Evolutionary conservation across 164 flowering plant species (phyloP).

Genomic region (Euptelea pleiosperma): DNA sequence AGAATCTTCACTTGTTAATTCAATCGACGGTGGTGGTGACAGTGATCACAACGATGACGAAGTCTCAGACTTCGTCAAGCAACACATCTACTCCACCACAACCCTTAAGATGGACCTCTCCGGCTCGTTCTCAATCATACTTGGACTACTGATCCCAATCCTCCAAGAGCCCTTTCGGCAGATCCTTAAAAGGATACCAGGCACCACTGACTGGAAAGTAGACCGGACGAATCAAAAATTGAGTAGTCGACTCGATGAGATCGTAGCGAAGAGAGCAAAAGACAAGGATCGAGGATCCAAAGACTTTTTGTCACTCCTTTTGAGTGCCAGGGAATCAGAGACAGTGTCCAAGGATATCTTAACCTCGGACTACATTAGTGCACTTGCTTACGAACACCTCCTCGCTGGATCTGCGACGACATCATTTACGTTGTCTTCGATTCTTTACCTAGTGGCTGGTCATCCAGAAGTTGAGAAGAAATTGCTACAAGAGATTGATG

Average conservation of each 20-base stretch:
- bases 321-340: conserved; percentile 64
- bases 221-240: conserved; percentile 52
- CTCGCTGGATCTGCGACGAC: conserved; percentile 95
- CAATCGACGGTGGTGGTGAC: conserved; percentile 1
- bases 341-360: conserved; percentile 44
- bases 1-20: conserved; percentile 17
- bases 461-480: conserved; percentile 83
- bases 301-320: conserved; percentile 71
- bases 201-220: conserved; percentile 75
- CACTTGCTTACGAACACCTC: conserved; percentile 83
- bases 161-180: conserved; percentile 81
- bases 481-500: conserved; percentile 72
- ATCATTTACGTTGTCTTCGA: conserved; percentile 71
- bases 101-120: conserved; percentile 89
- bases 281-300: conserved; percentile 41
- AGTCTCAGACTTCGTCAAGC: conserved; percentile 68
- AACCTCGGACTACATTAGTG: conserved; percentile 73
- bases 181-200: conserved; percentile 68
- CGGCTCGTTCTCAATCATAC: conserved; percentile 73
- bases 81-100: conserved; percentile 88
- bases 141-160: conserved; percentile 77
- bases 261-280: conserved; percentile 55
- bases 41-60: conserved; percentile 26
- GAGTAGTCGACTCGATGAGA: conserved; percentile 52
- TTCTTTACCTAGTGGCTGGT: conserved; percentile 66